Evolutionary conservation across 1,284 basidiomycete genomes (phyloP).

Genomic region (Leucoagaricus sp.): DNA sequence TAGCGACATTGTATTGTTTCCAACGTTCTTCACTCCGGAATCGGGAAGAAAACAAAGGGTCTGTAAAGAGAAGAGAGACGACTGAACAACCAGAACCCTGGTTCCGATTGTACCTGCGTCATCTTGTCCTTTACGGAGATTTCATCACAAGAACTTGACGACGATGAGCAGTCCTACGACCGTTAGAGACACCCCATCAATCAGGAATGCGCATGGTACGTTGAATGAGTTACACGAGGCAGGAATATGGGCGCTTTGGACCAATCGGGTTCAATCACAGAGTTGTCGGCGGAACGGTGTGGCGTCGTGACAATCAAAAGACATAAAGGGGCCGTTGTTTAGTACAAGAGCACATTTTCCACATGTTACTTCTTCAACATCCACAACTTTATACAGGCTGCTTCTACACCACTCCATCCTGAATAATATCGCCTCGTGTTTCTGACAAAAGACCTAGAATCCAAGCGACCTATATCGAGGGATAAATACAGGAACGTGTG

Average conservation of each 20-base stretch:
- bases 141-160: not conserved
- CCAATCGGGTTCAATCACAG: slow-evolving; percentile 9
- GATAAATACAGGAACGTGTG: not conserved
- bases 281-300: slow-evolving; percentile 10
- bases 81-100: not conserved
- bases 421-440: not conserved
- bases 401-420: not conserved
- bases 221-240: slow-evolving; percentile 2
- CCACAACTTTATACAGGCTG: slow-evolving; percentile 4
- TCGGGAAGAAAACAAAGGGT: not conserved
- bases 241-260: not conserved
- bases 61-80: not conserved
- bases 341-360: slow-evolving; percentile 6
- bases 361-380: slow-evolving; percentile 8
- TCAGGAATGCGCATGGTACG: slow-evolving; percentile 1
- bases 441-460: not conserved
- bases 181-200: not conserved
- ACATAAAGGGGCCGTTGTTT: slow-evolving; percentile 12
- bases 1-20: not conserved
- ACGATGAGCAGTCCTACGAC: not conserved
- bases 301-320: slow-evolving; percentile 15
- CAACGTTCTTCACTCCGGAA: not conserved
- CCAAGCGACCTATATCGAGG: not conserved
- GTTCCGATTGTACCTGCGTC: not conserved
- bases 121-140: slow-evolving; percentile 1